Percentiles rank a stretch among this genome's conserved stretches.
These are phyloP conservation scores for Tylopilus sp. DNA, from an alignment of 1,284 basidiomycete genomes.

Conservation along the genomic window DNA sequence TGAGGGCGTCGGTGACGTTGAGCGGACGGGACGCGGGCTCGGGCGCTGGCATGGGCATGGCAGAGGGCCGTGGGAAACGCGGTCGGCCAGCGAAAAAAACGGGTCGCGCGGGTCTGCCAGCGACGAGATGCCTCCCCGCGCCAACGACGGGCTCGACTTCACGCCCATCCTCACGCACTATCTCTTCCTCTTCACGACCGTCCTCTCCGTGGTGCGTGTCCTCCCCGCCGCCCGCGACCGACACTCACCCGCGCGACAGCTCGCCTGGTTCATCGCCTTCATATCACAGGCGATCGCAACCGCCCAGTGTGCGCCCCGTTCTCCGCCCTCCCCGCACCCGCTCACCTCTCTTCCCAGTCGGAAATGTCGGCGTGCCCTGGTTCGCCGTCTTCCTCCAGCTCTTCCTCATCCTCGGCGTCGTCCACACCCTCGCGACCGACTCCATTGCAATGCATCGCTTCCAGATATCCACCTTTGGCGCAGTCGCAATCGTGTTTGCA, in stretches of 20 bases:
- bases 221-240: background rate
- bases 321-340: background rate
- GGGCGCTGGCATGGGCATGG: conserved; percentile 14
- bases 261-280: conserved; percentile 92
- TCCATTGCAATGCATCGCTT: conserved; percentile 82
- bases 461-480: conserved; percentile 86
- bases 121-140: conserved; percentile 47
- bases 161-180: conserved; percentile 88
- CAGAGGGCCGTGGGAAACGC: conserved; percentile 20
- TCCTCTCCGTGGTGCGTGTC: conserved; percentile 69
- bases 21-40: conserved; percentile 48
- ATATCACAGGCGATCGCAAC: conserved; percentile 75
- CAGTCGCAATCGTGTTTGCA: conserved; percentile 85
- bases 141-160: conserved; percentile 68
- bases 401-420: conserved; percentile 76
- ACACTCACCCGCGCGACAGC: conserved; percentile 40
- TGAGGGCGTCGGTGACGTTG: conserved; percentile 91
- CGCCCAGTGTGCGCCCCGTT: conserved; percentile 52
- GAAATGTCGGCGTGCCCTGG: conserved; percentile 74
- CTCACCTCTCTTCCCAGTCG: conserved; percentile 33
- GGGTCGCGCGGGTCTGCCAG: background rate
- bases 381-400: conserved; percentile 90
- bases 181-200: conserved; percentile 83
- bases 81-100: conserved; percentile 2
- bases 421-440: conserved; percentile 82